A percentile compares a stretch with the other conserved stretches of the same genome.
Conservation (phyloP, 768 basidiomycete species). For the Calvatia gigantea region DNA sequence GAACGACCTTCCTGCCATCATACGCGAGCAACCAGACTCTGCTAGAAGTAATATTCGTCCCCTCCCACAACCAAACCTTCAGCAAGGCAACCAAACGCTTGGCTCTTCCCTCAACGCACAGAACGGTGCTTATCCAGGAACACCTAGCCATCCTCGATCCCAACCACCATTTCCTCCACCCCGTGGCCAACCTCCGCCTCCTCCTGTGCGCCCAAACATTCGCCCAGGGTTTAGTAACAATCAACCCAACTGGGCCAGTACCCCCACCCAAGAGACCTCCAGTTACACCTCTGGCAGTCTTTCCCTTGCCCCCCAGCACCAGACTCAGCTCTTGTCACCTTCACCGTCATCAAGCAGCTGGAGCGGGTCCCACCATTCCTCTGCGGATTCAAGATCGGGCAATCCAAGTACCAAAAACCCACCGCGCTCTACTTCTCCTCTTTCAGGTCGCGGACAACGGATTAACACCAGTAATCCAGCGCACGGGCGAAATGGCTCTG, state of each 20-base stretch:
- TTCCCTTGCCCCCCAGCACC: slow-evolving; percentile 36
- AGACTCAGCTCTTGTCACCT: slow-evolving; percentile 39
- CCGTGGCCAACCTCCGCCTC: slow-evolving; percentile 57
- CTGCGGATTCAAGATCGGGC: slow-evolving; percentile 57
- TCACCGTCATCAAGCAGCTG: slow-evolving; percentile 39
- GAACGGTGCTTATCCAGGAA: slow-evolving; percentile 21
- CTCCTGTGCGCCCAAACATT: slow-evolving; percentile 34
- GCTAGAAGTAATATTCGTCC: slow-evolving; percentile 28
- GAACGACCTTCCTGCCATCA: slow-evolving; percentile 68
- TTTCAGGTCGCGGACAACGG: slow-evolving; percentile 32
- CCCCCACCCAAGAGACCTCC: slow-evolving; percentile 60
- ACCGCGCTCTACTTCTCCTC: slow-evolving; percentile 42
- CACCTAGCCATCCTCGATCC: slow-evolving; percentile 31
- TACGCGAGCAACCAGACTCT: slow-evolving; percentile 66
- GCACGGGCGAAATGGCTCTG: slow-evolving; percentile 54
- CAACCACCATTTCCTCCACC: slow-evolving; percentile 71
- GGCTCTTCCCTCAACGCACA: slow-evolving; percentile 43
- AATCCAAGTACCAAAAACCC: slow-evolving; percentile 39
- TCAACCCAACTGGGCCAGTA: slow-evolving; percentile 35
- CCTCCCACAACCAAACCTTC: slow-evolving; percentile 37
- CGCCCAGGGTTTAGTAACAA: slow-evolving; percentile 19
- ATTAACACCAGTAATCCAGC: slow-evolving; percentile 19
- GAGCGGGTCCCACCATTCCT: slow-evolving; percentile 48
- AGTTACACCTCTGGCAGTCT: slow-evolving; percentile 40
- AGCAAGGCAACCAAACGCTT: slow-evolving; percentile 34